A percentile compares a stretch with the other conserved stretches of the same genome.
Conservation (phyloP, 495 filamentous ascomycete species). For the Thermothielavioides terrestris region DNA sequence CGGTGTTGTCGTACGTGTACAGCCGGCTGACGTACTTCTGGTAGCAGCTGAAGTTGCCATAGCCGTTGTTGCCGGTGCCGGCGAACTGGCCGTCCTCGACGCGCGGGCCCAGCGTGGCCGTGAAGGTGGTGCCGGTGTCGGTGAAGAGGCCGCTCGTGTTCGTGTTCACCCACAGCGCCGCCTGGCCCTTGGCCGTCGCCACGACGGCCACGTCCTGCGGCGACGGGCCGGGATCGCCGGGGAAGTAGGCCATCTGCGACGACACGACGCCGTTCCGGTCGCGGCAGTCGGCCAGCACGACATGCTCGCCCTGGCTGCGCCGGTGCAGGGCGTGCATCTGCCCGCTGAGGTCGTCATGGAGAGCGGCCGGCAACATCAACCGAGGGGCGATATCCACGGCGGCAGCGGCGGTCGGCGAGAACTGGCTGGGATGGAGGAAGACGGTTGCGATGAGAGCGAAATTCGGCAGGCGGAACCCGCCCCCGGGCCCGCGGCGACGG, state of each 20-base stretch:
- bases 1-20: slow-evolving; percentile 21
- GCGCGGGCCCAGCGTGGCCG: slow-evolving; percentile 20
- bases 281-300: slow-evolving; percentile 27
- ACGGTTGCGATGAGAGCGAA: slow-evolving; percentile 1
- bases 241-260: slow-evolving; percentile 34
- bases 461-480: neutral
- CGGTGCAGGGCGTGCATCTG: too few relatives aligned
- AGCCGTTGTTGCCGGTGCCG: slow-evolving; percentile 31
- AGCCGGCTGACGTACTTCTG: slow-evolving; percentile 20
- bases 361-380: neutral
- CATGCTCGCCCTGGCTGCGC: slow-evolving; percentile 16
- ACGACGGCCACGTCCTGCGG: slow-evolving; percentile 30
- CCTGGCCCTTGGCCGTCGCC: slow-evolving; percentile 15
- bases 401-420: neutral
- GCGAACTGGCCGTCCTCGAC: slow-evolving; percentile 27
- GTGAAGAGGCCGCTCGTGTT: slow-evolving; percentile 28
- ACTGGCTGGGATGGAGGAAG: neutral
- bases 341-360: neutral
- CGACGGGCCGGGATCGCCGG: slow-evolving; percentile 5
- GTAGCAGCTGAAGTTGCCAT: slow-evolving; percentile 30
- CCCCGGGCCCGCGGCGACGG: neutral
- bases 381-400: neutral
- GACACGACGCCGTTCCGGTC: slow-evolving; percentile 15
- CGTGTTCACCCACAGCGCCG: slow-evolving; percentile 27
- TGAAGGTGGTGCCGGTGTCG: slow-evolving; percentile 26